Conservation (phyloP, 768 basidiomycete genomes). For the Rubroboletus pulcherrimus region DNA sequence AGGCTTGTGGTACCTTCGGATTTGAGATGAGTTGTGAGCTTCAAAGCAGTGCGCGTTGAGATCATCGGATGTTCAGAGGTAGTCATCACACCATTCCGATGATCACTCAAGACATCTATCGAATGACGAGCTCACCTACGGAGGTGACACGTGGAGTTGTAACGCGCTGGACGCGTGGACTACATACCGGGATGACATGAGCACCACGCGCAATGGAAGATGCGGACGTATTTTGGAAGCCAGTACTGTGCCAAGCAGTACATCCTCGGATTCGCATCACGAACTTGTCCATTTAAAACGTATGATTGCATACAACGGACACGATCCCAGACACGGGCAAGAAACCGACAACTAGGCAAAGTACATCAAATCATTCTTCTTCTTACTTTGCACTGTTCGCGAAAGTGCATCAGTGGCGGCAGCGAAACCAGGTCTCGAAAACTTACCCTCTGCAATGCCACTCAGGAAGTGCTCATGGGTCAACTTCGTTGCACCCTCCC, state of each 20-base stretch:
- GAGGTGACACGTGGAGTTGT: not conserved
- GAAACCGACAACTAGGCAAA: constrained; percentile 59
- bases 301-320: constrained; percentile 9
- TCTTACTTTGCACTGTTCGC: constrained; percentile 90
- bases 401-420: constrained; percentile 23
- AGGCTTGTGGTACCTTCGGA: not conserved
- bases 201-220: too few relatives aligned
- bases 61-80: not conserved
- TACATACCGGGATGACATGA: not conserved
- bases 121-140: not conserved
- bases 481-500: constrained; percentile 87
- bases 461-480: constrained; percentile 95
- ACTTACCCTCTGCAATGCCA: constrained; percentile 80
- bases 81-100: not conserved
- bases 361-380: constrained; percentile 98
- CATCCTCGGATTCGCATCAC: not conserved
- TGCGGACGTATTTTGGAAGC: not conserved
- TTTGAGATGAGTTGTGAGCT: not conserved
- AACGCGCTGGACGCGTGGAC: not conserved
- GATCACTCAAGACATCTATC: not conserved
- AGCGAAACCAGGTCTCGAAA: not conserved
- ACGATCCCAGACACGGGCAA: not conserved
- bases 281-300: not conserved
- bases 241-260: not conserved
- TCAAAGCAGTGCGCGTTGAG: not conserved